These are phyloP conservation scores for Butyriboletus loyo DNA, from an alignment of 768 basidiomycete species.

Conservation along the genomic window DNA sequence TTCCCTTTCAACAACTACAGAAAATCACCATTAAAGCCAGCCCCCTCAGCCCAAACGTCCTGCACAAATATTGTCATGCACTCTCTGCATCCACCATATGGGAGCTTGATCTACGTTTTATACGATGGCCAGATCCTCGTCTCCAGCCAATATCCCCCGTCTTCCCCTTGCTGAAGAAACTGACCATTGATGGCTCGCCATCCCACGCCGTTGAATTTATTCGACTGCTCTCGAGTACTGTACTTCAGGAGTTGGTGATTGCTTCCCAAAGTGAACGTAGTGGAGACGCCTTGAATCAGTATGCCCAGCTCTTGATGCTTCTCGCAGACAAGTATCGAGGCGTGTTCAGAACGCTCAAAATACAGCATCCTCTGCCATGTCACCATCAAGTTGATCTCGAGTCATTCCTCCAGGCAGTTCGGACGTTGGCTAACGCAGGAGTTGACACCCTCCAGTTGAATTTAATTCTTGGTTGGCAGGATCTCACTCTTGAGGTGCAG, in stretches of 20 bases:
- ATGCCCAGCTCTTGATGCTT: conserved; percentile 16
- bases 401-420: conserved; percentile 16
- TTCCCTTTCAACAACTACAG: conserved; percentile 19
- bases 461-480: conserved; percentile 16
- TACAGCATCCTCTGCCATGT: conserved; percentile 19
- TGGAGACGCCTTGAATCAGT: conserved; percentile 8
- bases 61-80: conserved; percentile 24
- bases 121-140: conserved; percentile 21
- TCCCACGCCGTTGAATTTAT: conserved; percentile 22
- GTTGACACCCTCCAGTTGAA: conserved; percentile 9
- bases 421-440: conserved; percentile 13
- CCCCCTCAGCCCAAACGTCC: conserved; percentile 21
- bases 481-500: conserved; percentile 17
- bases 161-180: conserved; percentile 21
- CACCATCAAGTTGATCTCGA: conserved; percentile 13
- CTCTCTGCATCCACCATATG: conserved; percentile 17
- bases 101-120: conserved; percentile 24
- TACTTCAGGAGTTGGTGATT: conserved; percentile 16
- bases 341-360: conserved; percentile 18
- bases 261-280: conserved; percentile 15
- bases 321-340: conserved; percentile 21
- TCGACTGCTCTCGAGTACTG: conserved; percentile 17
- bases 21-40: conserved; percentile 21
- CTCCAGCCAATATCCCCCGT: conserved; percentile 17
- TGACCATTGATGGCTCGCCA: conserved; percentile 19